These are phyloP conservation scores for Atalantia buxifolia DNA, from an alignment of 345 rosid genomes.

Conservation along the genomic window DNA sequence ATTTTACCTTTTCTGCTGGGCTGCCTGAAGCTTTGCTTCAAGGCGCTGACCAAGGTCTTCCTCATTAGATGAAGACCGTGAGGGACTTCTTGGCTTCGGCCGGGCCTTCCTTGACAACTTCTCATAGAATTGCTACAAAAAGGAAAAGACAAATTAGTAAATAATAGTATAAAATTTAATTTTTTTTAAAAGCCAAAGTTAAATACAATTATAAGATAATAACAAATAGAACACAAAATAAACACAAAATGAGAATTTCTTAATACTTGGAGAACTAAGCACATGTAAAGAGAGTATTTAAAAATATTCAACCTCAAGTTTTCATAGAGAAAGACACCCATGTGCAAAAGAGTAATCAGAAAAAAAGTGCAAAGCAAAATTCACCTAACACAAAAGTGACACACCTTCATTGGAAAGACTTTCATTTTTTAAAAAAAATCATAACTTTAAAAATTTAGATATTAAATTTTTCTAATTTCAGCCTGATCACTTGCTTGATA, in stretches of 20 bases:
- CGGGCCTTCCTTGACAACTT: conserved; percentile 85
- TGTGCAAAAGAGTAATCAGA: conserved; percentile 4
- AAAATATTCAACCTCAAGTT: neutral
- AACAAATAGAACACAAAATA: neutral
- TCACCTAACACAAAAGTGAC: conserved; percentile 22
- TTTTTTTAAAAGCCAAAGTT: neutral
- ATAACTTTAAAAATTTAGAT: neutral
- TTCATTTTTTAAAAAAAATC: neutral
- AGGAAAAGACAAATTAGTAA: neutral
- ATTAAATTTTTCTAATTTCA: neutral
- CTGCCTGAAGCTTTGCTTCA: conserved; percentile 93
- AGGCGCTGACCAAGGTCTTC: conserved; percentile 94
- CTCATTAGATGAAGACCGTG: conserved; percentile 59
- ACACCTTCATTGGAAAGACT: conserved; percentile 16
- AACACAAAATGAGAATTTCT: neutral
- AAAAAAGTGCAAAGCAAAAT: neutral
- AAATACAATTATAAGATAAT: neutral
- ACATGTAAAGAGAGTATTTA: neutral
- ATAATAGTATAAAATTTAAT: neutral
- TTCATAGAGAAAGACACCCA: conserved; percentile 2
- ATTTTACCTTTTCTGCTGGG: conserved; percentile 81
- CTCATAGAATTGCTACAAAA: conserved; percentile 79
- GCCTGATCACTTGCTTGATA: neutral
- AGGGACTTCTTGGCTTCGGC: conserved; percentile 79
- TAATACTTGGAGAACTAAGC: neutral